A percentile compares a stretch with the other conserved stretches of the same genome.
Evolutionary conservation across 78 protist species (phyloP).

Genomic region (Monocercomonoides exilis): DNA sequence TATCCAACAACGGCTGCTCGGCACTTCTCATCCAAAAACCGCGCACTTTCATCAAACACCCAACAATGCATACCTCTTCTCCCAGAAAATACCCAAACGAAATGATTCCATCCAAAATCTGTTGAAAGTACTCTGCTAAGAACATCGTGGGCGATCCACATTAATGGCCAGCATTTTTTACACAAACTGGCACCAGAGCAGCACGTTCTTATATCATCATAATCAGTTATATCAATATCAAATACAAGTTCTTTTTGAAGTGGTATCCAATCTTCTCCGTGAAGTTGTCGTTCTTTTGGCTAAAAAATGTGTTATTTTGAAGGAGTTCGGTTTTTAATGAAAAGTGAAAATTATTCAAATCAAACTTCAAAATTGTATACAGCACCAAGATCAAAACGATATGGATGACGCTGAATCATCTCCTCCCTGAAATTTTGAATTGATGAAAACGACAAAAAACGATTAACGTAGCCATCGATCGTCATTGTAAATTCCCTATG

Average conservation of each 20-base stretch:
- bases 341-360: background rate
- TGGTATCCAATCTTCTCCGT: background rate
- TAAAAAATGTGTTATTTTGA: background rate
- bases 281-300: constrained; percentile 27
- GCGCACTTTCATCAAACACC: constrained; percentile 84
- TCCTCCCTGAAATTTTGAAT: background rate
- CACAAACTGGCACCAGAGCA: constrained; percentile 50
- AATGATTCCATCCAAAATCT: constrained; percentile 74
- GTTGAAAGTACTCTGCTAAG: constrained; percentile 24
- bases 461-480: background rate
- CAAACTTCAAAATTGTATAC: constrained; percentile 40
- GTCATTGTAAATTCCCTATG: background rate
- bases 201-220: constrained; percentile 81
- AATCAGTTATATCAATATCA: constrained; percentile 96
- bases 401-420: constrained; percentile 16
- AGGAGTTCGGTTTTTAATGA: background rate
- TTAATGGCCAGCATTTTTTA: constrained; percentile 78
- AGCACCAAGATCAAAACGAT: constrained; percentile 68
- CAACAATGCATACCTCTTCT: constrained; percentile 97
- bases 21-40: constrained; percentile 47
- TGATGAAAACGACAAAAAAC: background rate
- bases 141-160: constrained; percentile 61
- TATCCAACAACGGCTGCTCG: constrained; percentile 65
- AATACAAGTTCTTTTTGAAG: constrained; percentile 73
- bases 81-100: constrained; percentile 91